Conservation (phyloP, 495 filamentous ascomycete genomes). For the Penicillium parvum region DNA sequence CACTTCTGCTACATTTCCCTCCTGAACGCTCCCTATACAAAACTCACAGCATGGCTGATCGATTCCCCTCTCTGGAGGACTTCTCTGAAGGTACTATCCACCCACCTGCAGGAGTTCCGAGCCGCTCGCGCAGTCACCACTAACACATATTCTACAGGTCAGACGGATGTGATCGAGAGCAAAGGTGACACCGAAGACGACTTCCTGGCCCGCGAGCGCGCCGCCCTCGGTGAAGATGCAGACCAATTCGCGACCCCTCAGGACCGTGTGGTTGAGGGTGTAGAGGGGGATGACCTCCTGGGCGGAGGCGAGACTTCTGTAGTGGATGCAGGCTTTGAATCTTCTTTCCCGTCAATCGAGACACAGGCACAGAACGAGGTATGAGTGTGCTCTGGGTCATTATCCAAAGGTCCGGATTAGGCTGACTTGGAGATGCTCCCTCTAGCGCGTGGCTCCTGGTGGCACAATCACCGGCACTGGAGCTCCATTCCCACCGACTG, state of each 20-base stretch:
- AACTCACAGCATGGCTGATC: slow-evolving; percentile 71
- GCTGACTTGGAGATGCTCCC: slow-evolving; percentile 21
- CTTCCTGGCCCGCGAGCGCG: slow-evolving; percentile 86
- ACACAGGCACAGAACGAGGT: slow-evolving; percentile 67
- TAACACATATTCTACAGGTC: slow-evolving; percentile 45
- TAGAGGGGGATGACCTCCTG: slow-evolving; percentile 66
- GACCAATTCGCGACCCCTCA: slow-evolving; percentile 78
- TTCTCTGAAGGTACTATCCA: slow-evolving; percentile 75
- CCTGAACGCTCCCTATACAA: not conserved
- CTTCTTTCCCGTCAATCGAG: slow-evolving; percentile 80
- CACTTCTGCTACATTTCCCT: not conserved
- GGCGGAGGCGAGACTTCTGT: slow-evolving; percentile 49
- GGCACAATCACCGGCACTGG: slow-evolving; percentile 83
- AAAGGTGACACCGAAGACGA: slow-evolving; percentile 53
- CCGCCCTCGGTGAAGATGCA: slow-evolving; percentile 85
- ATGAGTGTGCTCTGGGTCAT: slow-evolving; percentile 20
- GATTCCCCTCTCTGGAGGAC: slow-evolving; percentile 95
- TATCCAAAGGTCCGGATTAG: not conserved
- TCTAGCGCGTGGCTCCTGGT: slow-evolving; percentile 70
- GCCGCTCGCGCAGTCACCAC: slow-evolving; percentile 15
- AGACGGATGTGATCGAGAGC: slow-evolving; percentile 50
- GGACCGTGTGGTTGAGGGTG: slow-evolving; percentile 57
- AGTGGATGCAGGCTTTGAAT: slow-evolving; percentile 72
- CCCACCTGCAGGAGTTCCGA: slow-evolving; percentile 13
- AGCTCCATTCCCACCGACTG: slow-evolving; percentile 63